Conservation (phyloP, 2,329 filamentous ascomycete genomes). For the Penicillium digitatum region DNA sequence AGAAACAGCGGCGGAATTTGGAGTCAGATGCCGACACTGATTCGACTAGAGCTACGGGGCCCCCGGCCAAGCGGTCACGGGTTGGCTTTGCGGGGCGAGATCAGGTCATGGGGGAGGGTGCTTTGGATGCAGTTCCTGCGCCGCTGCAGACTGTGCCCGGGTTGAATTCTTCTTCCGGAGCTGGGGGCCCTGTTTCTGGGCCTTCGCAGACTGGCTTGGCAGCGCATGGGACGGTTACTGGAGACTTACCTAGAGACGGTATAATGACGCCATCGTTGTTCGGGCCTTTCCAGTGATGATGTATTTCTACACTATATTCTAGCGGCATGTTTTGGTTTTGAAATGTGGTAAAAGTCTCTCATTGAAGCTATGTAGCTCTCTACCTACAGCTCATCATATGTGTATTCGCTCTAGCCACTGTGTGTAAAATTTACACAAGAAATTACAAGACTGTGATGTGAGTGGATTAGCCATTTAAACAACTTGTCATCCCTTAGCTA, state of each 20-base stretch:
- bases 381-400: neutral
- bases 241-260: no score
- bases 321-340: neutral
- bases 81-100: constrained; percentile 10
- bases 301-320: neutral
- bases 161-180: neutral
- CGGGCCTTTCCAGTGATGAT: neutral
- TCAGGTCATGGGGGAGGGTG: neutral
- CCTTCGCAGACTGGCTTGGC: neutral
- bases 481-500: neutral
- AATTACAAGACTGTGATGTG: neutral
- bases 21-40: constrained; percentile 1
- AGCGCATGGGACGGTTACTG: neutral
- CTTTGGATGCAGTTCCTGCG: neutral
- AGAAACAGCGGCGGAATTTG: neutral
- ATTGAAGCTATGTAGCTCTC: neutral
- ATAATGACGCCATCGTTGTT: constrained; percentile 2
- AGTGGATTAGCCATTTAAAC: neutral
- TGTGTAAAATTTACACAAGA: neutral
- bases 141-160: neutral
- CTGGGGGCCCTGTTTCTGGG: neutral
- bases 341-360: neutral
- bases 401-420: neutral
- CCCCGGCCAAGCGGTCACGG: neutral
- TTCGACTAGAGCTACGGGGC: neutral